Base-by-base conservation (phyloP, 2,329 filamentous ascomycete species). In the Cladosporium sp. region DNA sequence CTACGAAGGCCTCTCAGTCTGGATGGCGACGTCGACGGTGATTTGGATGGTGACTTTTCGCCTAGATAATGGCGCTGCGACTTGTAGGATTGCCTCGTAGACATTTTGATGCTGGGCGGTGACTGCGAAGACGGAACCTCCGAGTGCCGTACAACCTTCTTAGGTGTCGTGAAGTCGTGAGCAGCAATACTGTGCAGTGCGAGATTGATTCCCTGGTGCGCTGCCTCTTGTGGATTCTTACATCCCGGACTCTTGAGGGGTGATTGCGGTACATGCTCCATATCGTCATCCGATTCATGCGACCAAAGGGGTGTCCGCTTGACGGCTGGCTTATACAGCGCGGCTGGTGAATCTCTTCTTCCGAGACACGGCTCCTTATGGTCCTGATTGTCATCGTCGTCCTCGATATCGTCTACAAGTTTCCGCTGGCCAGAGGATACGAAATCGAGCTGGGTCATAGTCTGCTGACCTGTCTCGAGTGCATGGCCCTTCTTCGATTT, bases 41-140 rank as follows among this genome's bases (percentile, higher is more conserved):
- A 28, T 23, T 56, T 63, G 10, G 61, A 63, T 10, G 61, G 61
- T 3, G 61, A 63, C 28, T 35, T 50, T 29, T 55, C 49, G 11
- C 46, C 21, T 8, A 26, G 33, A 18, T 8, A n/a, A 23, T n/a
- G 23, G 5, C 49, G 61, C 18, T 44, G 31, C 16, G 61, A 56
- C 26, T 33, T 63, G 18, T 40, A 21, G 5, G 66, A 65, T 18
- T 61, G 57, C n/a, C 56, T 65, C 6, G 67, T 58, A 5, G 70
- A 70, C 21, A 67, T 35, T 44, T 66, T 67, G 26, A 63, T 64
- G 46, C 69, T 71, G 6, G 67, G 66, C 6, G 70, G 69, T 29
- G 68, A 69, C 50, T 70, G 70, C n/a, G 70, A 72, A 14, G 70
- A 71, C 11, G 70, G 69, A 18, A 72, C 64, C 29, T 69, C 67